These are phyloP conservation scores for Stenocarpella maydis DNA, from an alignment of 2,329 filamentous ascomycete species.

Conservation along the genomic window DNA sequence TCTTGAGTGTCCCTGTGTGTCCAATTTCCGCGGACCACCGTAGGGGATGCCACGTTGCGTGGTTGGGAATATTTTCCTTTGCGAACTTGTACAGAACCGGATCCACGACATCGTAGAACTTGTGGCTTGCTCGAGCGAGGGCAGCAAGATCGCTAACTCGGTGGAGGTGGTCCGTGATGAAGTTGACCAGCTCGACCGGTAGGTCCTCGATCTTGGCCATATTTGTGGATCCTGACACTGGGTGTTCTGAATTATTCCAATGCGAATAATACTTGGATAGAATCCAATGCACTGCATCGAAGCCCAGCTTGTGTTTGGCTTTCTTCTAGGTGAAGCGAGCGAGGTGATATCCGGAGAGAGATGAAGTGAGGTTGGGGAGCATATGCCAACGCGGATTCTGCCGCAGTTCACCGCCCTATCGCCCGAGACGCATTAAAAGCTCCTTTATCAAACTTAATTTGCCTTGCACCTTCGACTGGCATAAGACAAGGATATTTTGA, in stretches of 20 bases:
- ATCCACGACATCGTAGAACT: constrained; percentile 38
- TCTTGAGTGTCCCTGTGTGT: constrained; percentile 38
- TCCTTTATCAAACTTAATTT: neutral
- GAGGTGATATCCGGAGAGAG: neutral
- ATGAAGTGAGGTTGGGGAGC: neutral
- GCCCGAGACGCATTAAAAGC: neutral
- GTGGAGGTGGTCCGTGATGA: constrained; percentile 40
- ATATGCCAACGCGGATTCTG: neutral
- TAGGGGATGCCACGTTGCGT: constrained; percentile 37
- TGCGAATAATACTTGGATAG: neutral
- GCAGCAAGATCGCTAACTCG: constrained; percentile 39
- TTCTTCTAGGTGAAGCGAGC: neutral
- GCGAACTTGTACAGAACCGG: constrained; percentile 41
- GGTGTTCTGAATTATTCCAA: too few relatives aligned
- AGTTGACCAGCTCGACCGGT: constrained; percentile 41
- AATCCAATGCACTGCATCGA: neutral
- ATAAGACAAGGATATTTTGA: too few relatives aligned
- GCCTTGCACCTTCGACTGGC: too few relatives aligned
- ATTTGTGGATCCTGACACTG: neutral
- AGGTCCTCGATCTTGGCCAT: constrained; percentile 34
- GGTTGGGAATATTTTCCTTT: neutral
- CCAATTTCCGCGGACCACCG: constrained; percentile 41
- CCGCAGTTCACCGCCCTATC: constrained; percentile 12
- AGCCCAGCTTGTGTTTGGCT: neutral
- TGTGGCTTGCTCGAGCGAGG: constrained; percentile 39